Base-by-base conservation (phyloP, 805 yeast genomes). In the Kodamaea kaohsiungensis region DNA sequence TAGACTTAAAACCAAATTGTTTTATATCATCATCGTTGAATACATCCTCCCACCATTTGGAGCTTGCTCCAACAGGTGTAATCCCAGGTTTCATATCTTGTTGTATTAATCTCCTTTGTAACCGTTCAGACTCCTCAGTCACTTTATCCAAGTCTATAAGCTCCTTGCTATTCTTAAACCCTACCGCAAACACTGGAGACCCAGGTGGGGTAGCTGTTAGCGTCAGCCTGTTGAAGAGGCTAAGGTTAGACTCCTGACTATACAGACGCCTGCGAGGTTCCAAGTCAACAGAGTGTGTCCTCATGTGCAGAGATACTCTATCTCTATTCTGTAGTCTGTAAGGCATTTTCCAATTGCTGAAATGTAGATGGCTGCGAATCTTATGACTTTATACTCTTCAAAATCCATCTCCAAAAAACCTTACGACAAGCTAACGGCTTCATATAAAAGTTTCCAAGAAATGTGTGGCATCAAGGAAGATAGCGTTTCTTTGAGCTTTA, bases 241-340 rank as follows among this genome's bases (percentile, higher is more conserved):
- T 49, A 30, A 42, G 43, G n/a, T 27, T 18, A 1, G 52, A 49
- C 10, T 16, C 42, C 8, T 27, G 35, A 17, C 52, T 49, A 17
- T 37, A 17, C 48, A 33, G 48, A 13, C 52, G 43, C n/a, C 38
- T 33, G 18, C 48, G 16, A 27, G 22, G 33, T 43, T 37, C 25
- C 18, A 50, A 43, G 38, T 51, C 49, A 3, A 51, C 49, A 2
- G 53, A 46, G 46, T 51, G 18, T 7, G 42, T 13, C 46, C 53
- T 51, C 19, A 16, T 51, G 38, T 50, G 53, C n/a, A 7, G 15
- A 37, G 40, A 15, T 4, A 22, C 3, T 16, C 15, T 43, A 13
- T 43, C 37, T 43, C 22, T 43, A 43, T 43, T 43, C 25, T 43
- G 46, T 16, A 9, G 6, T 43, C 35, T 43, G 18, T 43, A 25